Evolutionary conservation across 164 flowering plant genomes (phyloP), one percentile per base, ranked within the genome.

Genomic region (Aristolochia fimbriata): DNA sequence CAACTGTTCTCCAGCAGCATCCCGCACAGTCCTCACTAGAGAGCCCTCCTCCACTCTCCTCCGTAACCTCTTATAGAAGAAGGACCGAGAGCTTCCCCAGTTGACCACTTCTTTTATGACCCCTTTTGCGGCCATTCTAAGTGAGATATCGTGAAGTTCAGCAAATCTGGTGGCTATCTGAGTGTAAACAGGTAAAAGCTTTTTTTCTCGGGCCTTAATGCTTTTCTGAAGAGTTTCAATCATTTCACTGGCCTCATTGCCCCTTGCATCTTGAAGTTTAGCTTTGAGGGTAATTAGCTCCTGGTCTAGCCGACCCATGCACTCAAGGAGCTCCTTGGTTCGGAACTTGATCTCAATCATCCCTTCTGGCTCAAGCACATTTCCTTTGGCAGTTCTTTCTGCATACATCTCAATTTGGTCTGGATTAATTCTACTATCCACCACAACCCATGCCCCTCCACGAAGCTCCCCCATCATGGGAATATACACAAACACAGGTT

Each of bases 381-480:
- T 94, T n/a, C 99, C 99, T 55, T 76, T 91, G 30, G 97, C 96
- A 1, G 96, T 88, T 53, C 73, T 70, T 59, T 91, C 99, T 9
- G 97, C 99, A 75, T 87, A 94, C 97, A 94, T 91, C 73, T 94
- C 99, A 49, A 94, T 82, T 62, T 87, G 92, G 65, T 88, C 91
- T 10, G 99, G 78, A 70, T 91, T 94, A 59, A 94, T 88, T 69
- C 70, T 74, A 69, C 97, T 83, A 68, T 91, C 99, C 55, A 94
- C 86, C 52, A 94, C 97, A 27, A 91, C 97, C 99, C 99, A 94
- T n/a, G 99, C 97, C 43, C 99, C 99, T 25, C 97, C 99, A 52
- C 97, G 95, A 24, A 94, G 94, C 75, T 94, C 99, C 23, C 92
- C 94, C 83, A 78, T 85, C 96, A 80, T 85, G 45, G 99, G 99